Evolutionary conservation across 2,329 filamentous ascomycete genomes (phyloP).

Genomic region (Lasiodiplodia hormozganensis): DNA sequence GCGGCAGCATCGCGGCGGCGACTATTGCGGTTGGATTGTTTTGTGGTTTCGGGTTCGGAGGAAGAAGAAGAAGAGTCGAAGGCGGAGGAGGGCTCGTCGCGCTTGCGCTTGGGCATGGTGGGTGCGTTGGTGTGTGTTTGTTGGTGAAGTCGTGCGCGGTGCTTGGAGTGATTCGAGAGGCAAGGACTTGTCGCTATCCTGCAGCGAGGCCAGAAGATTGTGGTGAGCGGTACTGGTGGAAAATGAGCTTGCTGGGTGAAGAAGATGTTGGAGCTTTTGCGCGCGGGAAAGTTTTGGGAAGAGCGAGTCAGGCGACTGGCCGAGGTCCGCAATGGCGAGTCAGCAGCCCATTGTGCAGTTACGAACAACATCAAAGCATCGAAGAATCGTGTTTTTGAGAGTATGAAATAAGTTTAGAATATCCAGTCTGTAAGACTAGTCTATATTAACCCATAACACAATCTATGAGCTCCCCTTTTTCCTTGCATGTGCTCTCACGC

Average conservation of each 20-base stretch:
- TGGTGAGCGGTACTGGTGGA: neutral
- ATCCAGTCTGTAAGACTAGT: neutral
- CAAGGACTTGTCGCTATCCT: neutral
- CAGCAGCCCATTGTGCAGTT: neutral
- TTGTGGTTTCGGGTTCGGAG: constrained; percentile 16
- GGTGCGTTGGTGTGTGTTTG: neutral
- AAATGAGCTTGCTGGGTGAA: neutral
- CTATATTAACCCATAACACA: neutral
- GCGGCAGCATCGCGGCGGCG: constrained; percentile 31
- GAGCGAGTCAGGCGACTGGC: neutral
- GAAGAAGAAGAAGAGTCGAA: constrained; percentile 3
- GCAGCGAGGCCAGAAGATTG: neutral
- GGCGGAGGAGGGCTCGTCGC: constrained; percentile 31
- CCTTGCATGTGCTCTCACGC: constrained; percentile 31
- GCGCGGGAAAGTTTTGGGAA: constrained; percentile 11
- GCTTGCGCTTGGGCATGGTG: constrained; percentile 46
- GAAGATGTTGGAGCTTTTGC: neutral
- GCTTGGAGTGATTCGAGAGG: neutral
- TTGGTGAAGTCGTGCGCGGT: neutral
- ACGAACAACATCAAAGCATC: neutral
- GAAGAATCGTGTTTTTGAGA: neutral
- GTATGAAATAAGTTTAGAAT: neutral
- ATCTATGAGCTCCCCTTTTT: neutral
- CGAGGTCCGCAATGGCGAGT: neutral
- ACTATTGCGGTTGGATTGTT: constrained; percentile 39